Conservation (phyloP, 768 basidiomycete genomes). For the Tulasnella sp. region DNA sequence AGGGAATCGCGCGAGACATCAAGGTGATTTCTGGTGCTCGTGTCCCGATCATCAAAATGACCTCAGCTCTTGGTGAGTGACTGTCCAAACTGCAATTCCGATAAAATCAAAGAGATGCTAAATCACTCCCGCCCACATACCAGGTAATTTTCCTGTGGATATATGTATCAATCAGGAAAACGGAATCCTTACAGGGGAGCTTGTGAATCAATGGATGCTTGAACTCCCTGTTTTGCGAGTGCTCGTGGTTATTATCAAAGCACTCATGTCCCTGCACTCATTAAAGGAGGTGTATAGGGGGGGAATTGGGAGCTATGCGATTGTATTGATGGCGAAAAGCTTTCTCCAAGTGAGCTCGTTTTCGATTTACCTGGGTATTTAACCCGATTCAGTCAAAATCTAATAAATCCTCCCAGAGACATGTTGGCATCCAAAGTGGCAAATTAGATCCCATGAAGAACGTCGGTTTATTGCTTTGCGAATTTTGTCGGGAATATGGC, state of each 20-base stretch:
- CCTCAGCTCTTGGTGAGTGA: slow-evolving; percentile 49
- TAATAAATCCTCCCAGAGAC: slow-evolving; percentile 44
- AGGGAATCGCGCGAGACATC: slow-evolving; percentile 67
- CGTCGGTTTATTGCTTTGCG: slow-evolving; percentile 85
- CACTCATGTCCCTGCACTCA: slow-evolving; percentile 72
- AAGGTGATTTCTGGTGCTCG: slow-evolving; percentile 85
- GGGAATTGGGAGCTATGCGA: slow-evolving; percentile 86
- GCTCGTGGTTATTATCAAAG: slow-evolving; percentile 79
- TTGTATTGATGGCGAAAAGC: slow-evolving; percentile 83
- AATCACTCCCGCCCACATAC: background rate
- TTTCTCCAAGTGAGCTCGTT: slow-evolving; percentile 71
- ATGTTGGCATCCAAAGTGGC: slow-evolving; percentile 80
- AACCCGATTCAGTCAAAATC: too few relatives aligned
- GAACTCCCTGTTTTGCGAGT: slow-evolving; percentile 67
- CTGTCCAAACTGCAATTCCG: slow-evolving; percentile 25
- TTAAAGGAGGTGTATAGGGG: slow-evolving; percentile 99
- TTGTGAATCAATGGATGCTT: slow-evolving; percentile 67
- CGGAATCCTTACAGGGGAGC: slow-evolving; percentile 62
- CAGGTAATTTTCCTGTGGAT: slow-evolving; percentile 76
- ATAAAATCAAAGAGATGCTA: slow-evolving; percentile 16
- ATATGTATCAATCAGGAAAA: slow-evolving; percentile 87
- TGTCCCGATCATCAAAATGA: slow-evolving; percentile 94
- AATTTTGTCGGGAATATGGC: slow-evolving; percentile 96
- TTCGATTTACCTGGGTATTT: background rate
- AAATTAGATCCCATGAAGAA: slow-evolving; percentile 82